Percentiles rank a stretch among this genome's conserved stretches.
phyloP scores from a whole-genome alignment of 352 stramenopile genomes.

The Phytophthora pisi region DNA sequence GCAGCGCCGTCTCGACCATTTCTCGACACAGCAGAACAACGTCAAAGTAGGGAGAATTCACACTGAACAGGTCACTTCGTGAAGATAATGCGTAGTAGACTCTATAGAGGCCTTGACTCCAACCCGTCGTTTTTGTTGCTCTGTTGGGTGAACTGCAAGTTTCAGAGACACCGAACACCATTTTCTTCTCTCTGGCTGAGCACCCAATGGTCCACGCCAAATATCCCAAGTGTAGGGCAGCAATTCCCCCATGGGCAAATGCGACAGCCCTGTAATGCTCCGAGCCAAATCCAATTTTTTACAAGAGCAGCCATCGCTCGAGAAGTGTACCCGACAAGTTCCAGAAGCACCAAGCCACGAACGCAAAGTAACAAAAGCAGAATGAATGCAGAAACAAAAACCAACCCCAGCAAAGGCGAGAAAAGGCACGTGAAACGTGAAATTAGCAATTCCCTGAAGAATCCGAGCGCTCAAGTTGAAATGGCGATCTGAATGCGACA shows the following conservation, averaged over 20 bases:
- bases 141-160: not conserved
- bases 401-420: not conserved
- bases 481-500: not conserved
- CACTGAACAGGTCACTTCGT: not conserved
- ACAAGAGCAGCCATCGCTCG: not conserved
- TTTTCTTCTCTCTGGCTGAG: not conserved
- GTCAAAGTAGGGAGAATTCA: not conserved
- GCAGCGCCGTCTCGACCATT: not conserved
- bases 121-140: not conserved
- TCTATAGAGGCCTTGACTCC: not conserved
- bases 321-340: not conserved
- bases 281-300: not conserved
- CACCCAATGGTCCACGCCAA: not conserved
- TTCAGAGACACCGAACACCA: not conserved
- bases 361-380: not conserved
- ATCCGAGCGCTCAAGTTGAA: not conserved
- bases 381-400: not conserved
- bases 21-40: not conserved
- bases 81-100: not conserved
- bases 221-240: not conserved
- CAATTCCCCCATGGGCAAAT: not conserved
- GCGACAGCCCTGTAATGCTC: not conserved
- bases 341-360: not conserved
- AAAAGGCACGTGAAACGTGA: not conserved
- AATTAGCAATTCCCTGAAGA: not conserved